phyloP scores from a whole-genome alignment of 495 filamentous ascomycete species.

The Schizothecium vesticola region DNA sequence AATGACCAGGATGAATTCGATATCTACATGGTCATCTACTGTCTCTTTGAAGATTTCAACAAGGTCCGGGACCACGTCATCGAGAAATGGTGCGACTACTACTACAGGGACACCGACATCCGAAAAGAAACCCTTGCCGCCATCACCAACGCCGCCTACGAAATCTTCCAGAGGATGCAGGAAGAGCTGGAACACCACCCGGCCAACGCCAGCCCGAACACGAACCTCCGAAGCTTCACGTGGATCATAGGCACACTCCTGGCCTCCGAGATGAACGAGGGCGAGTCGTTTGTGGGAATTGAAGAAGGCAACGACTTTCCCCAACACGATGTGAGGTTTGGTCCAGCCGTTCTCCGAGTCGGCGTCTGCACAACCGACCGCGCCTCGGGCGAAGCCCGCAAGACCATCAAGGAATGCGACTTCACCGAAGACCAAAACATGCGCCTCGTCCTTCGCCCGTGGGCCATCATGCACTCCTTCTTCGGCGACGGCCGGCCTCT shows the following conservation, averaged over 20 bases:
- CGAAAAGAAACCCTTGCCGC: conserved; percentile 18
- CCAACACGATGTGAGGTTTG: conserved; percentile 12
- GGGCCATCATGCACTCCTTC: conserved; percentile 16
- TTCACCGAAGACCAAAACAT: neutral
- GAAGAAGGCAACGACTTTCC: neutral
- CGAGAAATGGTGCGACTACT: conserved; percentile 30
- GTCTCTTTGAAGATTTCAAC: conserved; percentile 33
- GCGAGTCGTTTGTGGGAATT: neutral
- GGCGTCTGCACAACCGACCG: conserved; percentile 7
- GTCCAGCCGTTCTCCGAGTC: neutral
- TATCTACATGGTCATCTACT: conserved; percentile 31
- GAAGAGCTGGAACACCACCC: conserved; percentile 19
- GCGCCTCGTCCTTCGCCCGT: neutral
- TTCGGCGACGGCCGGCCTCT: conserved; percentile 11
- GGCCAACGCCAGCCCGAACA: neutral
- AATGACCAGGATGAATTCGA: conserved; percentile 22
- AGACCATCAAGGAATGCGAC: conserved; percentile 12
- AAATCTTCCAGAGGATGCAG: conserved; percentile 28
- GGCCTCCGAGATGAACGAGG: neutral
- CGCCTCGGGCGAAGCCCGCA: neutral
- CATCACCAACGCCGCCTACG: conserved; percentile 30
- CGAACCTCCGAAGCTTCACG: conserved; percentile 15
- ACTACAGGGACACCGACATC: conserved; percentile 16
- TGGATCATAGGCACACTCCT: conserved; percentile 22
- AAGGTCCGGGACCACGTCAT: conserved; percentile 23